Conservation (phyloP, 2,329 filamentous ascomycete genomes). For the Botrytis paeoniae region DNA sequence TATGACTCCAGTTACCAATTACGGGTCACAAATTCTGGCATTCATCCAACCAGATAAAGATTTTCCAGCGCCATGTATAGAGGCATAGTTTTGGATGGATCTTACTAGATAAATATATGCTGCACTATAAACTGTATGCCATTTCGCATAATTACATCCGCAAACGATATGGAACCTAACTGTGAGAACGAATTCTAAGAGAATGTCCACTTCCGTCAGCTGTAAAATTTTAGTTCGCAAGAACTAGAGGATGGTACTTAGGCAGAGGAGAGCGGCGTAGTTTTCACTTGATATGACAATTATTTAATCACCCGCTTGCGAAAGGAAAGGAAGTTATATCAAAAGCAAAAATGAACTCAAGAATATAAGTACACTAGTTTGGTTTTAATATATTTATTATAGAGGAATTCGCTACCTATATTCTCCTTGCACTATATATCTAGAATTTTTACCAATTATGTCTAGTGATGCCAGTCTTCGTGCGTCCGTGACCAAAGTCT, state of each 20-base stretch:
- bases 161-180: not conserved
- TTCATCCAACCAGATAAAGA: not conserved
- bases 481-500: rapidly evolving
- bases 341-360: not conserved
- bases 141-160: rapidly evolving
- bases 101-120: rapidly evolving
- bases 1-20: not conserved
- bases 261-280: rapidly evolving
- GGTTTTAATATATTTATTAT: not conserved
- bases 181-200: rapidly evolving
- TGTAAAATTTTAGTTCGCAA: rapidly evolving
- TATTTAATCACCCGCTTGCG: not conserved
- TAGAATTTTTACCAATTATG: not conserved
- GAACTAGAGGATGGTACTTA: not conserved
- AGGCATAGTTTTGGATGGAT: not conserved
- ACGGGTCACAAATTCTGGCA: not conserved
- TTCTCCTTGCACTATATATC: not conserved
- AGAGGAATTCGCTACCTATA: not conserved
- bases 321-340: not conserved
- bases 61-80: not conserved
- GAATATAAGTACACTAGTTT: too few relatives aligned
- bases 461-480: not conserved
- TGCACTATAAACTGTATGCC: not conserved
- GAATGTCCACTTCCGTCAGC: rapidly evolving
- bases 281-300: not conserved